Percentiles rank a stretch among this genome's conserved stretches.
phyloP scores from a whole-genome alignment of 371 early-diverging fungal species.

The Mucor mucedo region DNA sequence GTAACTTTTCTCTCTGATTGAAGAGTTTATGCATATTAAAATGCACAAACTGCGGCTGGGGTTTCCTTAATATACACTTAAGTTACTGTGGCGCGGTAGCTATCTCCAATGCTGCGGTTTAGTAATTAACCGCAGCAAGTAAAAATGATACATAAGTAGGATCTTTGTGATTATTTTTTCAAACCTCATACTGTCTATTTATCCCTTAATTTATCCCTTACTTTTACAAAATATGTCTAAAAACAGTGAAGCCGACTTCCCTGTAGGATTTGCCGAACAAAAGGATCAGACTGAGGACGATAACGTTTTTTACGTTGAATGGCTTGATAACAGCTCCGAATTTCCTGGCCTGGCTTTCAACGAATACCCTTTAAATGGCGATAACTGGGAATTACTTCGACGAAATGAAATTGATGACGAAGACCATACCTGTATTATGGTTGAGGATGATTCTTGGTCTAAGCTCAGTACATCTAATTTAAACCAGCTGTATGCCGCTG shows the following conservation, averaged over 20 bases:
- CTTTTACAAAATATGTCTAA: too few species aligned
- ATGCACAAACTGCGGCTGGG: too few species aligned
- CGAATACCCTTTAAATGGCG: background rate
- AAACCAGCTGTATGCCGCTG: conserved; percentile 15
- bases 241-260: conserved; percentile 9
- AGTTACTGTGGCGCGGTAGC: too few species aligned
- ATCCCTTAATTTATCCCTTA: too few species aligned
- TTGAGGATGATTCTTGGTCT: conserved; percentile 20
- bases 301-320: conserved; percentile 19
- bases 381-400: conserved; percentile 22
- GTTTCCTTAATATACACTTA: too few species aligned
- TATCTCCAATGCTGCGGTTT: too few species aligned
- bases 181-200: too few species aligned
- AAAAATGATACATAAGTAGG: too few species aligned
- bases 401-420: conserved; percentile 20
- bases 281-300: background rate
- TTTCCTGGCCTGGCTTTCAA: conserved; percentile 18
- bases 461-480: conserved; percentile 6
- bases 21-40: too few species aligned
- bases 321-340: conserved; percentile 23
- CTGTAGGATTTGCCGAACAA: conserved; percentile 24
- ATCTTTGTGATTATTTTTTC: too few species aligned
- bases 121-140: too few species aligned
- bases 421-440: conserved; percentile 2
- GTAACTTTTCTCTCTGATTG: too few species aligned